phyloP scores from a whole-genome alignment of 306 rosid species.

The Boehmeria nivea region DNA sequence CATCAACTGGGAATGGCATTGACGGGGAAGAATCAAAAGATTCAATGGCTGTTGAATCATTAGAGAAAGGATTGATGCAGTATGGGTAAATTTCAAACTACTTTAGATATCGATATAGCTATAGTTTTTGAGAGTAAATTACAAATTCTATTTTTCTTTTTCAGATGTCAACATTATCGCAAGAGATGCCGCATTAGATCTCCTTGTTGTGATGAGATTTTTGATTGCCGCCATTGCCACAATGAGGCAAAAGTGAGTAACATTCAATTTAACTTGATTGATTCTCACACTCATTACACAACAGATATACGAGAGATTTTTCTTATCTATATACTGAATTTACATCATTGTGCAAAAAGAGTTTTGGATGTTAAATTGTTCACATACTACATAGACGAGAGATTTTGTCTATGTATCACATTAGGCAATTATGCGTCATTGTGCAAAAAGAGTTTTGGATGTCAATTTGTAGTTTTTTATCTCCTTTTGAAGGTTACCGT shows the following conservation, averaged over 20 bases:
- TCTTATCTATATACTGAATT: background rate
- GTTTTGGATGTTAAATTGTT: too few relatives aligned
- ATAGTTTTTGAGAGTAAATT: background rate
- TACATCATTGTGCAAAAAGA: too few relatives aligned
- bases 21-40: conserved; percentile 35
- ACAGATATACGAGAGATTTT: too few relatives aligned
- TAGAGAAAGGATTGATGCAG: conserved; percentile 50
- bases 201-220: conserved; percentile 84
- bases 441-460: too few relatives aligned
- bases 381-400: too few relatives aligned
- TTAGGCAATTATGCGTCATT: too few relatives aligned
- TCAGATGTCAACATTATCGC: conserved; percentile 71
- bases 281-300: too few relatives aligned
- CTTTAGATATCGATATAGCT: background rate
- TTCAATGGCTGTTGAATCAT: conserved; percentile 12
- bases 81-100: conserved; percentile 45
- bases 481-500: too few relatives aligned
- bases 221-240: conserved; percentile 79
- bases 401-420: too few relatives aligned
- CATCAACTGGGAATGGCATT: conserved; percentile 23
- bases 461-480: too few relatives aligned
- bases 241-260: conserved; percentile 65
- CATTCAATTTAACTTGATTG: background rate
- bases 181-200: conserved; percentile 72
- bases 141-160: background rate